phyloP scores from a whole-genome alignment of 805 yeast genomes.

The Brettanomyces sp. region DNA sequence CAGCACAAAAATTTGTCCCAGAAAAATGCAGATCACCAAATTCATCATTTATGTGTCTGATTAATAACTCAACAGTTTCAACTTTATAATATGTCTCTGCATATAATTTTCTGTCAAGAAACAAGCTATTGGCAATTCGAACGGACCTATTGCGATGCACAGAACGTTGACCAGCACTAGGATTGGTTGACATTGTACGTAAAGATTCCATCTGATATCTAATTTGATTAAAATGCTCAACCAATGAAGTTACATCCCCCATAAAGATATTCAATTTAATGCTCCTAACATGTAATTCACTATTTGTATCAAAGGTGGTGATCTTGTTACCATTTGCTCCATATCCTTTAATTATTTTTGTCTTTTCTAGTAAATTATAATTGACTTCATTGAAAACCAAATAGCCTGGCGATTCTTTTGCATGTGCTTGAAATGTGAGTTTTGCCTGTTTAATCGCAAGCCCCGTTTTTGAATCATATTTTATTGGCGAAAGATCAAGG shows the following conservation, averaged over 20 bases:
- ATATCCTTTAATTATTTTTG: slow-evolving; percentile 13
- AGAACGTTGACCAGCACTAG: too few species aligned
- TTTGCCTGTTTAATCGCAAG: too few species aligned
- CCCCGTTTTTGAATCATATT: background rate
- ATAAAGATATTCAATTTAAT: background rate
- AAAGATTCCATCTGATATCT: too few species aligned
- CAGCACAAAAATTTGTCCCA: slow-evolving; percentile 1
- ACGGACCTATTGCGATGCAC: background rate
- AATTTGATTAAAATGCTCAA: too few species aligned
- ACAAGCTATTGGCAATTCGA: slow-evolving; percentile 18
- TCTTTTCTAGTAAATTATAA: background rate
- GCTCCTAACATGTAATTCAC: slow-evolving; percentile 6
- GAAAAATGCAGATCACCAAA: slow-evolving; percentile 26
- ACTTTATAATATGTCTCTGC: slow-evolving; percentile 9
- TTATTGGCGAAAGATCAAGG: slow-evolving; percentile 1
- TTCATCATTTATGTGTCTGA: slow-evolving; percentile 14
- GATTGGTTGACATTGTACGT: too few species aligned
- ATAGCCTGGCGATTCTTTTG: too few species aligned
- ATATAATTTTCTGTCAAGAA: slow-evolving; percentile 11
- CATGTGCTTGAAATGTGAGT: too few species aligned
- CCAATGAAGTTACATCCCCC: too few species aligned
- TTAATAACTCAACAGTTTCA: slow-evolving; percentile 6
- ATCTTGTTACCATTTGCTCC: slow-evolving; percentile 15
- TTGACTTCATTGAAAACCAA: too few species aligned
- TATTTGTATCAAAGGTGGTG: slow-evolving; percentile 1